These are phyloP conservation scores for Zangia roseola DNA, from an alignment of 768 basidiomycete species.

Conservation along the genomic window DNA sequence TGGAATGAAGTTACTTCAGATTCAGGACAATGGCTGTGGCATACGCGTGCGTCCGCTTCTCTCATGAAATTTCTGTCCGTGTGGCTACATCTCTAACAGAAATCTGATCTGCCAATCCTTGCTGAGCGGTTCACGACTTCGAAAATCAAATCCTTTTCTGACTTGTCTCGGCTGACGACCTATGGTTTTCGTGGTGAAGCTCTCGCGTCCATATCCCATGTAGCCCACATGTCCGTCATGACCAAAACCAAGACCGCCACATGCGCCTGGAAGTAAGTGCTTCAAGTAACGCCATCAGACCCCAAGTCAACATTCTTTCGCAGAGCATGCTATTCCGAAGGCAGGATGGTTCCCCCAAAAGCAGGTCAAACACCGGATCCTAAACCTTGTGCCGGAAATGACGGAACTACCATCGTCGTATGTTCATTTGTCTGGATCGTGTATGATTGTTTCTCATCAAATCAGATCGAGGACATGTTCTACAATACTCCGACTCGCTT, in stretches of 20 bases:
- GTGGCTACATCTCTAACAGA: constrained; percentile 43
- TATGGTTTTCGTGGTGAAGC: constrained; percentile 99
- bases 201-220: constrained; percentile 92
- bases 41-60: constrained; percentile 63
- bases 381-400: constrained; percentile 89
- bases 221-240: constrained; percentile 83
- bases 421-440: constrained; percentile 19
- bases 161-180: constrained; percentile 78
- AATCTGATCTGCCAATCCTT: constrained; percentile 83
- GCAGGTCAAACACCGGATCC: constrained; percentile 73
- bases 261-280: constrained; percentile 90
- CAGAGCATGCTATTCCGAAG: constrained; percentile 84
- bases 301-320: constrained; percentile 5
- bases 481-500: constrained; percentile 90
- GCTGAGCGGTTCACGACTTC: constrained; percentile 96
- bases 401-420: constrained; percentile 88
- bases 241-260: constrained; percentile 82
- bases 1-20: constrained; percentile 90
- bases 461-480: constrained; percentile 91
- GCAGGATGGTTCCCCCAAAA: constrained; percentile 66
- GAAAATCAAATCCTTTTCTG: constrained; percentile 83
- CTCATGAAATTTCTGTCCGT: not conserved
- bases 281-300: not conserved
- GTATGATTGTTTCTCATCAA: not conserved
- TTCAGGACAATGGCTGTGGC: constrained; percentile 95